These are phyloP conservation scores for Dionaea muscipula DNA, from an alignment of 179 eudicot species.

Conservation along the genomic window DNA sequence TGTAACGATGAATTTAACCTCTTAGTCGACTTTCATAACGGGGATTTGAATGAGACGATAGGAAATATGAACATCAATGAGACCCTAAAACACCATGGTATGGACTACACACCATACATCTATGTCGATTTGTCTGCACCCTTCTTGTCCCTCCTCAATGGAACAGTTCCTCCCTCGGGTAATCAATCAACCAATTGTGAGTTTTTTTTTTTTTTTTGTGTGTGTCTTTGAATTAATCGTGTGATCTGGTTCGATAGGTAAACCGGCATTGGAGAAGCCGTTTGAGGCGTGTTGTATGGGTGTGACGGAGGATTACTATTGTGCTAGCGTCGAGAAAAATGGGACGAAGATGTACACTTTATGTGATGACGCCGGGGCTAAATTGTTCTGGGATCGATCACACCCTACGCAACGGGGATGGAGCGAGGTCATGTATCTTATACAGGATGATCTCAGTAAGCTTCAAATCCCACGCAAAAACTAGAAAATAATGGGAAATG, in stretches of 20 bases:
- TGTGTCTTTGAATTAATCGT: background rate
- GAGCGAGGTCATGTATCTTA: background rate
- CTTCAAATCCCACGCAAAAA: background rate
- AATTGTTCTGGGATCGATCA: background rate
- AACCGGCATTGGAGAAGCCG: background rate
- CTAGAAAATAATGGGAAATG: too few species aligned
- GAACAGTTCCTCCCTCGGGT: conserved; percentile 11
- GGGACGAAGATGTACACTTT: conserved; percentile 3
- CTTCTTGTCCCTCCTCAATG: conserved; percentile 26
- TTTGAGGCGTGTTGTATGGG: background rate
- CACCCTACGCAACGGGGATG: background rate
- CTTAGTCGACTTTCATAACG: conserved; percentile 42
- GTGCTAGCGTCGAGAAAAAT: background rate
- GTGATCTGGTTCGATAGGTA: background rate
- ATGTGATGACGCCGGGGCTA: background rate
- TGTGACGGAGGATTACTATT: background rate
- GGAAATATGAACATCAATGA: conserved; percentile 30
- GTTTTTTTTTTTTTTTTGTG: background rate
- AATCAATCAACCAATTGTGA: background rate
- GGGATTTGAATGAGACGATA: conserved; percentile 35
- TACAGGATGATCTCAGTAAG: background rate
- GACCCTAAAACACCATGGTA: background rate
- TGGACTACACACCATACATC: conserved; percentile 10
- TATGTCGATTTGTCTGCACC: conserved; percentile 45
- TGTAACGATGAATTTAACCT: conserved; percentile 45